These are phyloP conservation scores for carrot (Daucus carota) DNA, from an alignment of 129 eudicot genomes.

Conservation along the genomic window DH1_v3.0 NC_030385.2:36904001-36904500, in stretches of 20 bases:
- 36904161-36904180: slow-evolving; percentile 58
- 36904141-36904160: slow-evolving; percentile 70
- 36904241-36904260: slow-evolving; percentile 11
- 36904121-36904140: slow-evolving; percentile 72
- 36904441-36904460: slow-evolving; percentile 94
- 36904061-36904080: background rate
- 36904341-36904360: slow-evolving; percentile 75
- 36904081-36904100: slow-evolving; percentile 64
- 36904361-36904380: slow-evolving; percentile 51
- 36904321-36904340: slow-evolving; percentile 58
- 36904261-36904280: slow-evolving; percentile 44
- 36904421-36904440: slow-evolving; percentile 77
- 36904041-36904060: background rate
- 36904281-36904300: slow-evolving; percentile 42
- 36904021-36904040: background rate
- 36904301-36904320: slow-evolving; percentile 59
- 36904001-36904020: background rate
- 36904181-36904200: slow-evolving; percentile 62
- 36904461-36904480: slow-evolving; percentile 5
- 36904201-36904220: slow-evolving; percentile 33
- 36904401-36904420: slow-evolving; percentile 30
- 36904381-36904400: slow-evolving; percentile 20
- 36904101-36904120: slow-evolving; percentile 97
- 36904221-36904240: background rate
- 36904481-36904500: background rate